These are phyloP conservation scores for Didymella lethalis DNA, from an alignment of 2,329 filamentous ascomycete genomes.

Conservation along the genomic window DNA sequence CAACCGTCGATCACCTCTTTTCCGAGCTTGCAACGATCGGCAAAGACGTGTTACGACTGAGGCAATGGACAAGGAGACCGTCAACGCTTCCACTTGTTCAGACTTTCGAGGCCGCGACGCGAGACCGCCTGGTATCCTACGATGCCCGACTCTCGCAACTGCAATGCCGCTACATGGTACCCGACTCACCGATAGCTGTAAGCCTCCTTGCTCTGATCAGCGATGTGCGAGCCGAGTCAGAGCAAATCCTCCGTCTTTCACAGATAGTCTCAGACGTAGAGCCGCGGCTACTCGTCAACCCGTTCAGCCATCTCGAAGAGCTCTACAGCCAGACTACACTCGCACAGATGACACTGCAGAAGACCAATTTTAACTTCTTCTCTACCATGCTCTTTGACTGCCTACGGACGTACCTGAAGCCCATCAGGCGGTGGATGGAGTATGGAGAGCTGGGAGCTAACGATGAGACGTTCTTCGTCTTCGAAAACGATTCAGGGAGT, in stretches of 20 bases:
- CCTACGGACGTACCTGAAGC: conserved; percentile 80
- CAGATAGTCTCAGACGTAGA: conserved; percentile 67
- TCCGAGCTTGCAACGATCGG: conserved; percentile 59
- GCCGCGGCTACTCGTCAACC: conserved; percentile 48
- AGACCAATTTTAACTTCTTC: conserved; percentile 67
- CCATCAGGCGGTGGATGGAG: conserved; percentile 85
- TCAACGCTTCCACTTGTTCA: conserved; percentile 62
- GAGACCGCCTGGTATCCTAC: conserved; percentile 64
- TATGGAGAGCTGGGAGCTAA: conserved; percentile 71
- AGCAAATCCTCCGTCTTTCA: conserved; percentile 67
- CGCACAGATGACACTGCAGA: conserved; percentile 74
- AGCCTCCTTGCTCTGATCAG: conserved; percentile 71
- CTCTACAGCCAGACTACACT: conserved; percentile 75
- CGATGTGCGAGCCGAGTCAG: conserved; percentile 63
- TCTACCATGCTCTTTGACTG: conserved; percentile 79
- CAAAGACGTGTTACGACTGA: conserved; percentile 56
- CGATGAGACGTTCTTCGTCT: conserved; percentile 79
- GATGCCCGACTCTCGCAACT: conserved; percentile 66
- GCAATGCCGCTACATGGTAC: conserved; percentile 67
- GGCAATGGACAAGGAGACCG: conserved; percentile 56
- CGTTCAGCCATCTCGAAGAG: conserved; percentile 80
- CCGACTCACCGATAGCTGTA: conserved; percentile 63
- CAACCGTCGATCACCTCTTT: conserved; percentile 50
- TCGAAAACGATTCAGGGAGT: conserved; percentile 63
- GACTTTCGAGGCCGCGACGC: conserved; percentile 72